Conservation (phyloP, 805 yeast genomes). For the Zygotorulaspora danielsina region DNA sequence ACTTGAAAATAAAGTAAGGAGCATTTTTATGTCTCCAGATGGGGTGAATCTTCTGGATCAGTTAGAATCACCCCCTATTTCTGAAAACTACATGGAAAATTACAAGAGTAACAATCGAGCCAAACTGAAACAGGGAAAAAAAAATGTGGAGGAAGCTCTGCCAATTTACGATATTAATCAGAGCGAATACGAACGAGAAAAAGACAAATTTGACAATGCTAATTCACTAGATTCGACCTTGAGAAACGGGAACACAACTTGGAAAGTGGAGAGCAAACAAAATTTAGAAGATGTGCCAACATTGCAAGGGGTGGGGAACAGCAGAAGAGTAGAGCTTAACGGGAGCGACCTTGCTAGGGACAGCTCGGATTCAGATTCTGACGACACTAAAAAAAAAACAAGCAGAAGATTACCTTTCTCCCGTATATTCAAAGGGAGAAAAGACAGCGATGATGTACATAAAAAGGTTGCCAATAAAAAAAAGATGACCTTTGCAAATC, state of each 20-base stretch:
- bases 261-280: constrained; percentile 1
- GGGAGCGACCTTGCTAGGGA: neutral
- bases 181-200: constrained; percentile 1
- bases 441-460: constrained; percentile 8
- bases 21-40: constrained; percentile 19
- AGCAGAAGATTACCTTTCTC: constrained; percentile 23
- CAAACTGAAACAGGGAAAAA: constrained; percentile 6
- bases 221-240: neutral
- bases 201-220: constrained; percentile 1
- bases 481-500: constrained; percentile 3
- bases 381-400: constrained; percentile 13
- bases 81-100: constrained; percentile 22
- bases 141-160: neutral
- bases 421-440: constrained; percentile 25
- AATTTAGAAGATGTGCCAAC: constrained; percentile 2
- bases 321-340: neutral
- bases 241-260: neutral
- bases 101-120: constrained; percentile 8
- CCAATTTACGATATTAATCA: constrained; percentile 1
- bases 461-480: constrained; percentile 4
- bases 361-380: constrained; percentile 15
- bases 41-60: constrained; percentile 21
- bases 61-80: constrained; percentile 33
- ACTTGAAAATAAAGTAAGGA: constrained; percentile 16
- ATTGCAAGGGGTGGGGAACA: neutral